phyloP scores from a whole-genome alignment of 352 stramenopile genomes.

The Phytophthora chlamydospora region DNA sequence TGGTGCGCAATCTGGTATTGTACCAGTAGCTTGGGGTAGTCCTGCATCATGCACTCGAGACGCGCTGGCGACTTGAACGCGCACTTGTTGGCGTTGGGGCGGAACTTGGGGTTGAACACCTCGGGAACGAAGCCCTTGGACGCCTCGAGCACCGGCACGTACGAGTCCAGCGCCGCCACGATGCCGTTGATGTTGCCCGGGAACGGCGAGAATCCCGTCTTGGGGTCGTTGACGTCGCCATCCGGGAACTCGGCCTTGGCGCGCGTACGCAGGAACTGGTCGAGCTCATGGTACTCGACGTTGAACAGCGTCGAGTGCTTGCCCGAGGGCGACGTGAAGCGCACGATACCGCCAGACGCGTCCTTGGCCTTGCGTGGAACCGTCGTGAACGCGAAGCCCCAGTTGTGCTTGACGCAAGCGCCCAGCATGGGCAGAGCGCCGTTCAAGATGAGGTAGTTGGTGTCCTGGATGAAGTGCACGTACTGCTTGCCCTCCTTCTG shows the following conservation, averaged over 20 bases:
- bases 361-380: conserved; percentile 95
- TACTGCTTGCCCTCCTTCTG: conserved; percentile 83
- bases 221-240: conserved; percentile 65
- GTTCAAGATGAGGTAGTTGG: conserved; percentile 96
- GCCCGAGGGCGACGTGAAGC: conserved; percentile 44
- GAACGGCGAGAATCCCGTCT: conserved; percentile 63
- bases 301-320: conserved; percentile 61
- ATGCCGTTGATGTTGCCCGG: conserved; percentile 84
- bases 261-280: conserved; percentile 64
- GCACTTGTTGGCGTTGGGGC: conserved; percentile 29
- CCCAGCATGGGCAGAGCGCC: conserved; percentile 90
- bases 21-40: conserved; percentile 73
- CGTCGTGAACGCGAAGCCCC: conserved; percentile 94
- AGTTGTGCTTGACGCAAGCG: conserved; percentile 82
- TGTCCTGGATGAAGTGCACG: conserved; percentile 97
- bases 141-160: conserved; percentile 51
- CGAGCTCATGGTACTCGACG: conserved; percentile 79
- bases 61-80: conserved; percentile 69
- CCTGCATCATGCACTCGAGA: conserved; percentile 85
- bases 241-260: conserved; percentile 50
- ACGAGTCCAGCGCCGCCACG: conserved; percentile 53
- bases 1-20: conserved; percentile 32
- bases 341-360: conserved; percentile 72
- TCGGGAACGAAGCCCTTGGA: conserved; percentile 67
- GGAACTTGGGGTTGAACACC: conserved; percentile 77